Evolutionary conservation across 352 stramenopile species (phyloP).

Genomic region (Aphanomyces euteiches): DNA sequence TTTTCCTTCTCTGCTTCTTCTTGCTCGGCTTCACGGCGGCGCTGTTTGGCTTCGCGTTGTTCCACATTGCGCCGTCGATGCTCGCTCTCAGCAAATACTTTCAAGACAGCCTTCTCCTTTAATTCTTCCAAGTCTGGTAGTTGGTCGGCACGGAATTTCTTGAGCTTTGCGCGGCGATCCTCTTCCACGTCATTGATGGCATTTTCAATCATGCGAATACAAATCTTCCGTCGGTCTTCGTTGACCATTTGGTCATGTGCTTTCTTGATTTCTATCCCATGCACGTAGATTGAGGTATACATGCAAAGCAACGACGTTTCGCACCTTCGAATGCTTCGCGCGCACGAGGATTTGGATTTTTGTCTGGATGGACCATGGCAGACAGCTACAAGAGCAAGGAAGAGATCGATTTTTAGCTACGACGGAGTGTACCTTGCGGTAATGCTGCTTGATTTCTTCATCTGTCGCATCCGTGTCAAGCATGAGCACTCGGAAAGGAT

Average conservation of each 20-base stretch:
- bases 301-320: neutral
- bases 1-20: conserved; percentile 72
- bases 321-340: conserved; percentile 85
- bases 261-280: conserved; percentile 70
- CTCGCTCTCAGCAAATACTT: conserved; percentile 81
- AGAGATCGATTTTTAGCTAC: neutral
- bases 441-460: conserved; percentile 89
- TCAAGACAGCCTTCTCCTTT: conserved; percentile 72
- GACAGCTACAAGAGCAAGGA: conserved; percentile 48
- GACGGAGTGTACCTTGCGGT: conserved; percentile 54
- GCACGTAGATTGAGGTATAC: conserved; percentile 1
- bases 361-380: conserved; percentile 85
- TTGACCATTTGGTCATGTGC: conserved; percentile 81
- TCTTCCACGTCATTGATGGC: conserved; percentile 63
- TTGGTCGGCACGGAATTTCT: conserved; percentile 75
- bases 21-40: conserved; percentile 63
- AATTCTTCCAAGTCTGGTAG: conserved; percentile 57
- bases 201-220: conserved; percentile 74
- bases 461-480: conserved; percentile 78
- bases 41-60: conserved; percentile 60
- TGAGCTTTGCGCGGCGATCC: conserved; percentile 64
- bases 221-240: conserved; percentile 78
- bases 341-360: conserved; percentile 61
- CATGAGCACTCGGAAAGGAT: conserved; percentile 85
- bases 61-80: conserved; percentile 72